Evolutionary conservation across 2,329 filamentous ascomycete genomes (phyloP).

Genomic region (Ceratocystis lukuohia): DNA sequence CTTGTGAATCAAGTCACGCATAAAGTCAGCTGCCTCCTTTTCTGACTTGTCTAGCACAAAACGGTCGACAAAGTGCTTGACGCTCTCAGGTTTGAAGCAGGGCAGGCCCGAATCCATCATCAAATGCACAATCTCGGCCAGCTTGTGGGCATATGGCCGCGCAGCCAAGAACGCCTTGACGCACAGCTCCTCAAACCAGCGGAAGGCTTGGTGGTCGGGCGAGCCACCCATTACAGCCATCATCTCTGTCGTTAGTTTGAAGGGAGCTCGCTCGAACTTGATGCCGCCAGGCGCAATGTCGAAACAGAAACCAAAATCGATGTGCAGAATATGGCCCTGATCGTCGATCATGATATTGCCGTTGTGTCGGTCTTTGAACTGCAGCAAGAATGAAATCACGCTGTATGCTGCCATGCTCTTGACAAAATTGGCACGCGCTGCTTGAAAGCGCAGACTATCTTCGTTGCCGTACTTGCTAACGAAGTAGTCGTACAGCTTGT

Average conservation of each 20-base stretch:
- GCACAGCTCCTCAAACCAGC: constrained; percentile 91
- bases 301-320: constrained; percentile 99
- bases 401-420: constrained; percentile 99
- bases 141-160: constrained; percentile 73
- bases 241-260: constrained; percentile 97
- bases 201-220: constrained; percentile 73
- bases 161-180: constrained; percentile 89
- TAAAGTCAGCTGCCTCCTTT: constrained; percentile 86
- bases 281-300: constrained; percentile 95
- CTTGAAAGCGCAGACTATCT: constrained; percentile 86
- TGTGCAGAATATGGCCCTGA: constrained; percentile 91
- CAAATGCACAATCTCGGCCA: constrained; percentile 76
- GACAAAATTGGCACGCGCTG: constrained; percentile 91
- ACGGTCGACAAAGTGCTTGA: constrained; percentile 80
- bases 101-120: constrained; percentile 96
- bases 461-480: constrained; percentile 94
- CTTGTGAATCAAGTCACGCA: constrained; percentile 77
- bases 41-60: constrained; percentile 90
- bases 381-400: constrained; percentile 87
- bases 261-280: constrained; percentile 93
- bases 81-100: constrained; percentile 93
- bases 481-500: constrained; percentile 97
- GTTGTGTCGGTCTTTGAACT: constrained; percentile 99
- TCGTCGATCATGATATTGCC: constrained; percentile 99
- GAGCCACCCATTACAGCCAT: constrained; percentile 95